Percentiles rank a stretch among this genome's conserved stretches.
These are phyloP conservation scores for Gracilaria gracilis DNA, from an alignment of 23 red algal genomes.

Conservation along the genomic window DNA sequence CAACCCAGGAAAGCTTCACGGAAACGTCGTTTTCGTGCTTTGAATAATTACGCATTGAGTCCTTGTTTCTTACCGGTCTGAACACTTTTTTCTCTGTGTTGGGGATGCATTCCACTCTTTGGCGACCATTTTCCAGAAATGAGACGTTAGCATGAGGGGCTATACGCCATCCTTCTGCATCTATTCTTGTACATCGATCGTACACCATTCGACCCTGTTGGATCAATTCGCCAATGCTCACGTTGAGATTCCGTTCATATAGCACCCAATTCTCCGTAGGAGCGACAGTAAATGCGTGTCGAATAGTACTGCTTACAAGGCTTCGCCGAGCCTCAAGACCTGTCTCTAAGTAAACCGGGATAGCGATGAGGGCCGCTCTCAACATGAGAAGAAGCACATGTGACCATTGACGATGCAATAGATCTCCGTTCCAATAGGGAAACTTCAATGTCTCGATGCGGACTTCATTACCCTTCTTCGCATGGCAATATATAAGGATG, in stretches of 20 bases:
- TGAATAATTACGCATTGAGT: neutral
- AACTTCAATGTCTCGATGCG: neutral
- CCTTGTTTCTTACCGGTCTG: neutral
- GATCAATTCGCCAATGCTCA: neutral
- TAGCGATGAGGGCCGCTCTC: neutral
- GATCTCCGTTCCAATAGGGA: neutral
- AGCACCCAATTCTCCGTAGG: neutral
- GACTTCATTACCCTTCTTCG: neutral
- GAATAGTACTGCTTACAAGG: neutral
- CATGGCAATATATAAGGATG: neutral
- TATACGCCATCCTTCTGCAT: neutral
- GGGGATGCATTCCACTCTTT: neutral
- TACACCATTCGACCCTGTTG: neutral
- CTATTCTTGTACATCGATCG: neutral
- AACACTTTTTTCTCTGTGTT: neutral
- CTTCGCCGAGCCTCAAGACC: neutral
- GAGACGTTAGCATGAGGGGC: neutral
- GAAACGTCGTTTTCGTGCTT: neutral
- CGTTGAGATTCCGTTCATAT: neutral
- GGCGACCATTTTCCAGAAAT: neutral
- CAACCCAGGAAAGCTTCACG: neutral
- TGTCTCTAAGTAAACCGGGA: slow-evolving; percentile 12
- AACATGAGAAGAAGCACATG: neutral
- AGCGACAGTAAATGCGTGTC: neutral
- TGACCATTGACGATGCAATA: neutral